Conservation (phyloP, 371 early-diverging fungal genomes). For the Mucor velutinosus region DNA sequence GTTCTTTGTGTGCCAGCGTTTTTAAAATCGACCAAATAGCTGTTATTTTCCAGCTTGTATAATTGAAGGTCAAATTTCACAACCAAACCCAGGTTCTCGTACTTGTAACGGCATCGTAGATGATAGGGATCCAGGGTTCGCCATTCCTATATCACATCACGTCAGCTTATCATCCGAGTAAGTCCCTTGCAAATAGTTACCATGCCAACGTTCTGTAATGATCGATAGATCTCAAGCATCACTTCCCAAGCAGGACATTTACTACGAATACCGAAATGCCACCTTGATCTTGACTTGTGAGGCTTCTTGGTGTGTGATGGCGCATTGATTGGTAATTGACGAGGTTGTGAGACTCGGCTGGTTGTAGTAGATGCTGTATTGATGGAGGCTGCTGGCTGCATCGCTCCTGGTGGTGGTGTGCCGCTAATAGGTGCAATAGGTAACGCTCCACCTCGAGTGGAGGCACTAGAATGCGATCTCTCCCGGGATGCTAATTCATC, state of each 20-base stretch:
- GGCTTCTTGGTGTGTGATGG: conserved; percentile 25
- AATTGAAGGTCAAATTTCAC: conserved; percentile 95
- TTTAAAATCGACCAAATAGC: conserved; percentile 94
- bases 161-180: not conserved
- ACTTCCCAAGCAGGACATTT: conserved; percentile 91
- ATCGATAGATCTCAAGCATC: conserved; percentile 96
- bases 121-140: conserved; percentile 87
- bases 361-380: not conserved
- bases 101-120: conserved; percentile 72
- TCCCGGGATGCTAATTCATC: conserved; percentile 3
- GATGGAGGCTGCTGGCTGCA: conserved; percentile 21
- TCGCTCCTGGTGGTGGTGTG: conserved; percentile 50
- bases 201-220: conserved; percentile 86
- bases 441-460: conserved; percentile 19
- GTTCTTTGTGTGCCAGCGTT: conserved; percentile 54
- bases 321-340: conserved; percentile 30
- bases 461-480: conserved; percentile 29
- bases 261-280: conserved; percentile 98
- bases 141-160: conserved; percentile 69
- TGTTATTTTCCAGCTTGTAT: conserved; percentile 85
- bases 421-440: conserved; percentile 41
- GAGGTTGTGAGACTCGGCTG: conserved; percentile 9
- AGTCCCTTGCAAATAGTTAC: conserved; percentile 25
- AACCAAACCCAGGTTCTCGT: conserved; percentile 45
- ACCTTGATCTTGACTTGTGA: conserved; percentile 60